These are phyloP conservation scores for Cladosporium sp. DNA, from an alignment of 2,329 filamentous ascomycete genomes.

Conservation along the genomic window DNA sequence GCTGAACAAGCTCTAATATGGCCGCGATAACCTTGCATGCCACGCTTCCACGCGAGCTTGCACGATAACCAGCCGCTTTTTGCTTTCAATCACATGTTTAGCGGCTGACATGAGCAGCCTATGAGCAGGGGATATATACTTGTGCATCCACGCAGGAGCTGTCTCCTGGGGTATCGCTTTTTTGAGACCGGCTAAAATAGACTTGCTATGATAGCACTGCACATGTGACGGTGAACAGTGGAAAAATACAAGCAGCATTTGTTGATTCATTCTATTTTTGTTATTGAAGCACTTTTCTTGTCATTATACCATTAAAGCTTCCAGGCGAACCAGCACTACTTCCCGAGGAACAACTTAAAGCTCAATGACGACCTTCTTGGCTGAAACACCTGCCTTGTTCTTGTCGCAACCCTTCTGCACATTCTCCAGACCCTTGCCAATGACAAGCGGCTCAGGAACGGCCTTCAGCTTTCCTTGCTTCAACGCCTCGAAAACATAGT, in stretches of 20 bases:
- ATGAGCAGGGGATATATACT: background rate
- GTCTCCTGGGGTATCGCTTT: background rate
- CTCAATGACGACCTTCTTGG: constrained; percentile 40
- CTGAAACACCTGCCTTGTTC: constrained; percentile 38
- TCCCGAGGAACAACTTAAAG: constrained; percentile 19
- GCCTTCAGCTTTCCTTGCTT: constrained; percentile 36
- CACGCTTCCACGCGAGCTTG: background rate
- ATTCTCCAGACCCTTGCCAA: constrained; percentile 42
- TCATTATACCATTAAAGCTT: background rate
- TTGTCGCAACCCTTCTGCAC: constrained; percentile 37
- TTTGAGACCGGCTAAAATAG: too few relatives aligned
- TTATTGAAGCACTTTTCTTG: background rate
- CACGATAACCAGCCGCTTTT: background rate
- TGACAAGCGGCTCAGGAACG: constrained; percentile 41
- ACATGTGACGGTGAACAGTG: too few relatives aligned
- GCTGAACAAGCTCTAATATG: background rate
- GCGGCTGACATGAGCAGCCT: background rate
- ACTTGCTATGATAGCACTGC: too few relatives aligned
- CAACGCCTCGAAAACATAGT: constrained; percentile 38
- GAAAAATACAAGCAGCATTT: background rate
- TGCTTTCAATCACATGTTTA: background rate
- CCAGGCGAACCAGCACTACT: background rate
- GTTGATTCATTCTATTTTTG: background rate
- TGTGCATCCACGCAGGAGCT: background rate
- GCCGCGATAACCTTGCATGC: background rate